phyloP scores from a whole-genome alignment of 2,329 filamentous ascomycete species.

The Plenodomus biglobosus region DNA sequence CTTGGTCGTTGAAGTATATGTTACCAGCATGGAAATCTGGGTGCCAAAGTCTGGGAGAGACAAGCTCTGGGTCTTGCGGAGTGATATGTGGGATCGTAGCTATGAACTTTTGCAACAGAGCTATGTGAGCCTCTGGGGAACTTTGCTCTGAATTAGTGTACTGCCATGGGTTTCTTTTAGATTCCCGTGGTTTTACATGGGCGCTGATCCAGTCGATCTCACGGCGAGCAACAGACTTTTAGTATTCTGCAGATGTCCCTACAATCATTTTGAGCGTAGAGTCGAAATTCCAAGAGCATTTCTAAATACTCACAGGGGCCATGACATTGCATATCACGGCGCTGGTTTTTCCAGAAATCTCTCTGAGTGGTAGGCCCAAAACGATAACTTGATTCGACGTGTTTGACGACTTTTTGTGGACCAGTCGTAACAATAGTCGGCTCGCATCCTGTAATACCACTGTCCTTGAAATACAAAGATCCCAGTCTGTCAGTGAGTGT shows the following conservation, averaged over 20 bases:
- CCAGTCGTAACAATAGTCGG: conserved; percentile 22
- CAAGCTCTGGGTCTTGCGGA: conserved; percentile 24
- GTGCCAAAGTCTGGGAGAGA: conserved; percentile 31
- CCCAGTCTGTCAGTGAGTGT: conserved; percentile 14
- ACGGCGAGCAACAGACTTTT: conserved; percentile 34
- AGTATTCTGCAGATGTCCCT: conserved; percentile 29
- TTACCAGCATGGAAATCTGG: conserved; percentile 35
- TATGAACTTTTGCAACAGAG: conserved; percentile 22
- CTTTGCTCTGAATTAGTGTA: conserved; percentile 34
- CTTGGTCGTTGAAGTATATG: conserved; percentile 27
- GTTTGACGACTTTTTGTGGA: conserved; percentile 16
- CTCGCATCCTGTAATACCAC: conserved; percentile 34
- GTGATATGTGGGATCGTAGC: conserved; percentile 27
- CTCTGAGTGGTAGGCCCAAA: conserved; percentile 28
- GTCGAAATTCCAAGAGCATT: conserved; percentile 1
- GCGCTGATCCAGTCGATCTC: conserved; percentile 40
- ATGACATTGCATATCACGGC: conserved; percentile 24
- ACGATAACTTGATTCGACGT: conserved; percentile 20
- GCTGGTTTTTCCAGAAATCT: conserved; percentile 29
- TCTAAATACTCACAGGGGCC: conserved; percentile 25
- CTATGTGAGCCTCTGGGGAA: conserved; percentile 22
- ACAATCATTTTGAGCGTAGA: conserved; percentile 7
- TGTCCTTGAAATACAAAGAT: conserved; percentile 27
- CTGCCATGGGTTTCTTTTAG: conserved; percentile 35
- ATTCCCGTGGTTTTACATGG: conserved; percentile 26